These are phyloP conservation scores for Lecanicillium sp. DNA, from an alignment of 2,329 filamentous ascomycete species.

Conservation along the genomic window DNA sequence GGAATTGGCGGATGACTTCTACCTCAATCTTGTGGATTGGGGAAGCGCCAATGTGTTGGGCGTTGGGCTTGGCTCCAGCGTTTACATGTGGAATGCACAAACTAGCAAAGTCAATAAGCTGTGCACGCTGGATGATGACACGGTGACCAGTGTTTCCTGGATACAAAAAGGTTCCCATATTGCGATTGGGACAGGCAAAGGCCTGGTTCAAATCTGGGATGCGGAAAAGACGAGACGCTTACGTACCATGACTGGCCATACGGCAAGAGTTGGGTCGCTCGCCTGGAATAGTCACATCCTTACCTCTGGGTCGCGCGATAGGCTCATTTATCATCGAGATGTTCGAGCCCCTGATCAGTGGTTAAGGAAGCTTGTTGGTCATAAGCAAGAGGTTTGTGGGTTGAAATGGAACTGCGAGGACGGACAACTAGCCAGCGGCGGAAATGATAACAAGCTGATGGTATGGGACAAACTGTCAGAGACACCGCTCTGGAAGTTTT, in stretches of 20 bases:
- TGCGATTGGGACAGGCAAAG: conserved; percentile 90
- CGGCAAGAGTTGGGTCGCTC: conserved; percentile 82
- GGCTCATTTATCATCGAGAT: conserved; percentile 90
- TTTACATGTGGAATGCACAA: conserved; percentile 98
- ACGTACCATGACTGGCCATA: conserved; percentile 95
- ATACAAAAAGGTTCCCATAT: conserved; percentile 96
- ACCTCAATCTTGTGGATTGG: conserved; percentile 96
- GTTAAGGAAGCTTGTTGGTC: conserved; percentile 77
- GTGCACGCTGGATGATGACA: conserved; percentile 87
- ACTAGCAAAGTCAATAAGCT: conserved; percentile 88
- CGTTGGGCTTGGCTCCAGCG: conserved; percentile 83
- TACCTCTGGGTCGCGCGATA: conserved; percentile 88
- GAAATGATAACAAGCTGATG: conserved; percentile 98
- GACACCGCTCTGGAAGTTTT: conserved; percentile 87
- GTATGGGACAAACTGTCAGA: conserved; percentile 97
- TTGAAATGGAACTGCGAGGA: conserved; percentile 96
- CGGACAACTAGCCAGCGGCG: conserved; percentile 87
- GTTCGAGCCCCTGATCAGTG: conserved; percentile 89
- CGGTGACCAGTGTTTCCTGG: conserved; percentile 95
- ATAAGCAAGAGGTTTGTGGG: conserved; percentile 97
- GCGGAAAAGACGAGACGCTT: conserved; percentile 78
- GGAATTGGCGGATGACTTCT: conserved; percentile 94
- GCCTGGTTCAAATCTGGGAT: conserved; percentile 96
- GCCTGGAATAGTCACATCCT: conserved; percentile 98
- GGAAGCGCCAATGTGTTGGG: conserved; percentile 90